Evolutionary conservation across 345 rosid species (phyloP).

Genomic region (Psidium friedrichsthalianum): DNA sequence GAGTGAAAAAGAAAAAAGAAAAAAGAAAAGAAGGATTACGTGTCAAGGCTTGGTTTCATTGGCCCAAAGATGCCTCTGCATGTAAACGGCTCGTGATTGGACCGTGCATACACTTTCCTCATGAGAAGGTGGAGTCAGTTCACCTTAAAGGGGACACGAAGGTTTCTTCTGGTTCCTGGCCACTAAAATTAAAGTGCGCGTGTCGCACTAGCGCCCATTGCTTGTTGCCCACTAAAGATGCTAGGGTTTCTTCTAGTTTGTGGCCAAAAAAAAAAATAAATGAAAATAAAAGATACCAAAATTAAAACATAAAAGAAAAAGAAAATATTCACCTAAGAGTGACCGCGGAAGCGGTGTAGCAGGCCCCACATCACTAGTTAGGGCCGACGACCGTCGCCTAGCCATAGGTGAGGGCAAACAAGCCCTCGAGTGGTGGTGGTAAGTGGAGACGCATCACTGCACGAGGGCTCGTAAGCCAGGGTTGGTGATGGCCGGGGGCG

Average conservation of each 20-base stretch:
- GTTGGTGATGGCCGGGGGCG: background rate
- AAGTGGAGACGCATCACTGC: background rate
- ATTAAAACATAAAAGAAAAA: background rate
- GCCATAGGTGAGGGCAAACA: background rate
- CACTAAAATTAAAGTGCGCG: background rate
- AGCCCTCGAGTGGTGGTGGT: background rate
- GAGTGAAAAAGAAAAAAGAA: background rate
- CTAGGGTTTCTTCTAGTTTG: background rate
- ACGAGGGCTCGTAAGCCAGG: background rate
- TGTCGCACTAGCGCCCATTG: background rate
- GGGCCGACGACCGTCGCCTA: background rate
- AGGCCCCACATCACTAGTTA: background rate
- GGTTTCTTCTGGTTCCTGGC: background rate
- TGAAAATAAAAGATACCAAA: background rate
- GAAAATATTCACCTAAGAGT: background rate
- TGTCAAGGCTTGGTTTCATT: background rate
- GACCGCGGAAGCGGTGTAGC: background rate
- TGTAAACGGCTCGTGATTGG: background rate
- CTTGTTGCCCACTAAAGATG: background rate
- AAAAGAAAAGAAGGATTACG: background rate
- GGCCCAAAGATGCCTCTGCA: background rate
- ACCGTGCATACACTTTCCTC: background rate
- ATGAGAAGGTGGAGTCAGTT: background rate
- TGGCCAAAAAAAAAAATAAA: background rate
- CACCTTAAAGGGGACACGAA: background rate